These are phyloP conservation scores for Penicillium cinerascens DNA, from an alignment of 495 filamentous ascomycete species.

Conservation along the genomic window DNA sequence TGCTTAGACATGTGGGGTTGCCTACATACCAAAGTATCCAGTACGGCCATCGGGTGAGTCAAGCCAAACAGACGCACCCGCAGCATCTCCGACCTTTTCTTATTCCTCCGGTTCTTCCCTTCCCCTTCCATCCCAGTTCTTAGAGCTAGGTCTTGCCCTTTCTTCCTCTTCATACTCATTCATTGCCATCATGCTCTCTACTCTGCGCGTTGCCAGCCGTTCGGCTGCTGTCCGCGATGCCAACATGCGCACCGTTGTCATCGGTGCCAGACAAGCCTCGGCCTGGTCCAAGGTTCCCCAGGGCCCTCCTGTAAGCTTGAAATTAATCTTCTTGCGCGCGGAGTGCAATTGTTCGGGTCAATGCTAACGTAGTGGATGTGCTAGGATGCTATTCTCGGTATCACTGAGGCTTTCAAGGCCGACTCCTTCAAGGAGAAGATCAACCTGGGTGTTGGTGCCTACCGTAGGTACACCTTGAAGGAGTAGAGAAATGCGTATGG, in stretches of 20 bases:
- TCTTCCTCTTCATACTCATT: conserved; percentile 7
- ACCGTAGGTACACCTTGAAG: conserved; percentile 38
- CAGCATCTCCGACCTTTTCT: conserved; percentile 36
- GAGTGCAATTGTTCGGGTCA: not conserved
- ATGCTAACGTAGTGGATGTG: conserved; percentile 27
- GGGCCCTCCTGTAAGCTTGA: conserved; percentile 79
- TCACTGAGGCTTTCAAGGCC: conserved; percentile 99
- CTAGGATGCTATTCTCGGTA: conserved; percentile 83
- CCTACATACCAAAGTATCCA: conserved; percentile 20
- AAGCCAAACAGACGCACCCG: conserved; percentile 30
- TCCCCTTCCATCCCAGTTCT: conserved; percentile 17
- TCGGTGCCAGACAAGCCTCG: conserved; percentile 65
- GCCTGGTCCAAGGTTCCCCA: conserved; percentile 88
- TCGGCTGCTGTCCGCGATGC: conserved; percentile 48
- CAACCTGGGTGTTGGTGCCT: conserved; percentile 75
- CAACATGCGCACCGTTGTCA: conserved; percentile 44
- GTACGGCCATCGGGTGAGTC: conserved; percentile 38
- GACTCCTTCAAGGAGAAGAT: conserved; percentile 90
- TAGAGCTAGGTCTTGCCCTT: conserved; percentile 13
- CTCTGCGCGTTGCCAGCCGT: conserved; percentile 53
- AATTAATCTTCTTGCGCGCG: not conserved
- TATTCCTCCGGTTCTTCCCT: conserved; percentile 22
- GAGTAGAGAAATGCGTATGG: not conserved
- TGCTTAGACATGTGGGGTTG: not conserved
- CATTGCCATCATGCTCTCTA: conserved; percentile 49